These are phyloP conservation scores for Trichoderma parareesei DNA, from an alignment of 495 filamentous ascomycete genomes.

Conservation along the genomic window DNA sequence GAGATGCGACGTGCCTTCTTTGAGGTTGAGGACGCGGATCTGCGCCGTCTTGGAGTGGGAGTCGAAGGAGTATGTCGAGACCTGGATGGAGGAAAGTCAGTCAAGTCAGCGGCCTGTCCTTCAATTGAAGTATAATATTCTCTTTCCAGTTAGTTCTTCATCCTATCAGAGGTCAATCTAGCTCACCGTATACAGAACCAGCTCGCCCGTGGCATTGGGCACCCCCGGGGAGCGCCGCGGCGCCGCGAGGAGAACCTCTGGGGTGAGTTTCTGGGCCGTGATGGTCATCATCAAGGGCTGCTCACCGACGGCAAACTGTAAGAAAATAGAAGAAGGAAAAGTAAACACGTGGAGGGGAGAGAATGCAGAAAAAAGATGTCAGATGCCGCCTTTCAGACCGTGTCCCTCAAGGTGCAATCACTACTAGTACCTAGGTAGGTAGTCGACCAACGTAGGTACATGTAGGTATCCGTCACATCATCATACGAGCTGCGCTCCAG, in stretches of 20 bases:
- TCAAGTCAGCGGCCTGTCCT: not conserved
- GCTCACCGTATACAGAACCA: conserved; percentile 57
- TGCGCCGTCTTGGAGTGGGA: conserved; percentile 66
- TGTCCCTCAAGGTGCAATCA: no score
- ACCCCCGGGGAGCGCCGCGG: conserved; percentile 70
- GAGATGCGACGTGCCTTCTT: conserved; percentile 54
- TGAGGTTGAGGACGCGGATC: conserved; percentile 67
- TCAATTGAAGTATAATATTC: no score
- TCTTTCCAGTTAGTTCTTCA: not conserved
- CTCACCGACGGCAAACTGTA: not conserved
- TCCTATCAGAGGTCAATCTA: not conserved
- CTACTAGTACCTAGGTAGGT: no score
- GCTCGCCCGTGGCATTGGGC: conserved; percentile 63
- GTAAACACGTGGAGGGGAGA: no score
- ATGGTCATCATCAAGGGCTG: conserved; percentile 46
- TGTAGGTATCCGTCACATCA: not conserved
- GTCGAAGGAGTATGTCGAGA: conserved; percentile 75
- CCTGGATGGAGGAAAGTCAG: conserved; percentile 13
- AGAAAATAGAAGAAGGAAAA: not conserved
- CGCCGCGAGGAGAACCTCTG: conserved; percentile 76
- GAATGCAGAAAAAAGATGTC: no score
- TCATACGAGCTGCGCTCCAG: not conserved
- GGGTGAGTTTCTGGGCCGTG: conserved; percentile 62
- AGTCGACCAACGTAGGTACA: no score
- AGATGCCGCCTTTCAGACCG: no score